These are phyloP conservation scores for Candida xiaguanensis DNA, from an alignment of 805 yeast genomes.

Conservation along the genomic window DNA sequence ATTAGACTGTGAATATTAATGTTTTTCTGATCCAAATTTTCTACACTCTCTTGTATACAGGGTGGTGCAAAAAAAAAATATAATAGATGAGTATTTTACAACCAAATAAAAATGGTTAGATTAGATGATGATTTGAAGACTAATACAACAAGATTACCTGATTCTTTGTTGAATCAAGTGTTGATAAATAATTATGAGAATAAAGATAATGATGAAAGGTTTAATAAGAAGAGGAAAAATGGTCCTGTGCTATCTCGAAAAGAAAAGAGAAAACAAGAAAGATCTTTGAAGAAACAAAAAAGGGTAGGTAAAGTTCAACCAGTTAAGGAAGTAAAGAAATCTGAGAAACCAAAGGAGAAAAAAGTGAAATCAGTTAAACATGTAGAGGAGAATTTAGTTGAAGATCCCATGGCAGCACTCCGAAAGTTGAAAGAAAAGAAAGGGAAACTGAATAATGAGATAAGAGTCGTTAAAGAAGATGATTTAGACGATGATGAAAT, in stretches of 20 bases:
- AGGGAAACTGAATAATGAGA: conserved; percentile 10
- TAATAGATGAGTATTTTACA: conserved; percentile 6
- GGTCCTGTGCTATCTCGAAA: conserved; percentile 24
- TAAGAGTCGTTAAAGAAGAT: conserved; percentile 28
- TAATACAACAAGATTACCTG: conserved; percentile 55
- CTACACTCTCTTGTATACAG: background rate
- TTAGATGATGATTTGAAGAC: conserved; percentile 8
- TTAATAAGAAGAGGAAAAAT: conserved; percentile 20
- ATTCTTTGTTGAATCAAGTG: conserved; percentile 50
- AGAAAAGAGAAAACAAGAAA: conserved; percentile 34
- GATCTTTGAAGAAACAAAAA: conserved; percentile 30
- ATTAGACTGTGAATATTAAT: conserved; percentile 1
- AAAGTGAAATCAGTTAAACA: no score
- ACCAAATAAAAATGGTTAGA: conserved; percentile 6
- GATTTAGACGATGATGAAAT: conserved; percentile 26
- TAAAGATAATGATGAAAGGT: conserved; percentile 16
- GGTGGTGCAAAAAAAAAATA: background rate
- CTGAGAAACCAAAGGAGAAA: conserved; percentile 10
- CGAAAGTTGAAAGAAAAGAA: conserved; percentile 13
- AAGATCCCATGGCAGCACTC: conserved; percentile 22
- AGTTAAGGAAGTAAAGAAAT: conserved; percentile 8
- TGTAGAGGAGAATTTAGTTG: conserved; percentile 21
- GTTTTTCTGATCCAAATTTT: background rate
- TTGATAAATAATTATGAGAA: conserved; percentile 36
- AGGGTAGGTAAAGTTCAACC: conserved; percentile 9